These are phyloP conservation scores for Cicer bijugum DNA, from an alignment of 306 rosid genomes.

Conservation along the genomic window DNA sequence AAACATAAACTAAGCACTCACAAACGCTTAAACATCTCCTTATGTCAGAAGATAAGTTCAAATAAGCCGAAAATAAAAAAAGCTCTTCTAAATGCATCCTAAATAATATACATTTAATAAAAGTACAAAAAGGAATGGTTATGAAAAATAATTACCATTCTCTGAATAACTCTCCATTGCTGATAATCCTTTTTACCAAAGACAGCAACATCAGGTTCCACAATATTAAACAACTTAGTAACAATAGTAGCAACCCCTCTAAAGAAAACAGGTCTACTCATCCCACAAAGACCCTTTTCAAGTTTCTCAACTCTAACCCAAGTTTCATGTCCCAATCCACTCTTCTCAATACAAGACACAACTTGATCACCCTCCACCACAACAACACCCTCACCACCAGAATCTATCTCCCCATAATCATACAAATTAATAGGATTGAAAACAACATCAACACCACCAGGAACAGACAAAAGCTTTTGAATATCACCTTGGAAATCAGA, in stretches of 20 bases:
- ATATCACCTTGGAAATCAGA: constrained; percentile 79
- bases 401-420: constrained; percentile 47
- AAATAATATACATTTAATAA: not conserved
- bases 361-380: constrained; percentile 31
- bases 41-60: not conserved
- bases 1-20: not conserved
- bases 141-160: constrained; percentile 55
- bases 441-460: constrained; percentile 77
- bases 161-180: constrained; percentile 76
- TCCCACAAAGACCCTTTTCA: constrained; percentile 86
- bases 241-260: constrained; percentile 92
- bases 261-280: constrained; percentile 79
- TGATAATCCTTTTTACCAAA: constrained; percentile 98
- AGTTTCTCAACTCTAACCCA: constrained; percentile 83
- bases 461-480: constrained; percentile 57
- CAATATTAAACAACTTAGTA: constrained; percentile 79
- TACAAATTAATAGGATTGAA: constrained; percentile 74
- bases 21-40: not conserved
- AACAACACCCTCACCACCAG: not conserved
- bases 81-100: not conserved
- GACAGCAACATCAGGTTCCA: constrained; percentile 86
- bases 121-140: not conserved
- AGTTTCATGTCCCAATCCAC: constrained; percentile 70
- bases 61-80: not conserved
- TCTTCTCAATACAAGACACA: constrained; percentile 69